Conservation (phyloP, 495 filamentous ascomycete genomes). For the Penicillium desertorum region DNA sequence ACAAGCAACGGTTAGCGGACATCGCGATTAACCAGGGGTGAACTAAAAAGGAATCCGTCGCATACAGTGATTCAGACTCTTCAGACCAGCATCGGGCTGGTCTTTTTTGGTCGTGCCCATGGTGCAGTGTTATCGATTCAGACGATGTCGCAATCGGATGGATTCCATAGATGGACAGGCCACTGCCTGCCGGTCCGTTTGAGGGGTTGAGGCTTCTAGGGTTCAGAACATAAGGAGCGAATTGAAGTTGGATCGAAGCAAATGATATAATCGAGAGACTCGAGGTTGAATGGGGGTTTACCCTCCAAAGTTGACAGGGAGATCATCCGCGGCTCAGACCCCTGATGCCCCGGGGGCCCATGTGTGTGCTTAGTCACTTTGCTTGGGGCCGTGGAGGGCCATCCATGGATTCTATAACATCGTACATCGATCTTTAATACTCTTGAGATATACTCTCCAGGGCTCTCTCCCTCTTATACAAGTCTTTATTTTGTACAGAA, state of each 20-base stretch:
- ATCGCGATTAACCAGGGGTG: conserved; percentile 3
- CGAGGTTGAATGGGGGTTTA: background rate
- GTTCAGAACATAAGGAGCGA: conserved; percentile 26
- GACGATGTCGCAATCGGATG: conserved; percentile 15
- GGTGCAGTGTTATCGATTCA: conserved; percentile 28
- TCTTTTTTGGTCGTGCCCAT: conserved; percentile 39
- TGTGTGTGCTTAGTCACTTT: conserved; percentile 13
- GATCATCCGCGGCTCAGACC: conserved; percentile 8
- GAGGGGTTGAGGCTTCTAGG: conserved; percentile 15
- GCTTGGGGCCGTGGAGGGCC: background rate
- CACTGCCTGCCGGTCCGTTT: conserved; percentile 24
- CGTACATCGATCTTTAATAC: background rate
- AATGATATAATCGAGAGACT: conserved; percentile 2
- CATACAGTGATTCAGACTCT: conserved; percentile 76
- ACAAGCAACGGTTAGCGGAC: conserved; percentile 11
- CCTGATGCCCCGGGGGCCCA: conserved; percentile 10
- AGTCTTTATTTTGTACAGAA: too few relatives aligned
- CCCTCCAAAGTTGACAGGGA: conserved; percentile 5
- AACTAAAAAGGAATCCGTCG: background rate
- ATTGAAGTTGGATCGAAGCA: conserved; percentile 23
- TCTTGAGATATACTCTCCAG: background rate
- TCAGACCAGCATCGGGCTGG: conserved; percentile 68
- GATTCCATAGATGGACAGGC: conserved; percentile 32
- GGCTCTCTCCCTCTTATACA: background rate
- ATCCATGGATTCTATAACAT: background rate